Conservation (phyloP, 78 protist genomes). For the Dictyostelium intermedium region DNA sequence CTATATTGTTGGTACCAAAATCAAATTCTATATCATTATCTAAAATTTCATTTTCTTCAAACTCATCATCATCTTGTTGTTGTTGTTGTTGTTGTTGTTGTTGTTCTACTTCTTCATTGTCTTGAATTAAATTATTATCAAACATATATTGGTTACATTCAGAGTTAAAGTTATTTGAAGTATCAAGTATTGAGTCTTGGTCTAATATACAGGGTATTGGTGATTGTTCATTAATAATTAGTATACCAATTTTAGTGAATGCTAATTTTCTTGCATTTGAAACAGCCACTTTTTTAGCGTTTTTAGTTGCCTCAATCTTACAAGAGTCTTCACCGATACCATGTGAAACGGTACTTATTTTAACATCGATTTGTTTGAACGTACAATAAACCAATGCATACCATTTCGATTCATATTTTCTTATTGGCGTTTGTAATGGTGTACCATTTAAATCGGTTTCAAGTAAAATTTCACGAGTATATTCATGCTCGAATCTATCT, state of each 20-base stretch:
- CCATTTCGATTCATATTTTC: not conserved
- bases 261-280: conserved; percentile 6
- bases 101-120: not conserved
- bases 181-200: not conserved
- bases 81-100: not conserved
- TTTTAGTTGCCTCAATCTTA: not conserved
- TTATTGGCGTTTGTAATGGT: not conserved
- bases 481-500: not conserved
- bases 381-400: not conserved
- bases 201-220: not conserved
- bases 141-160: not conserved
- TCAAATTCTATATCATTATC: not conserved
- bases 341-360: not conserved
- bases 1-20: not conserved
- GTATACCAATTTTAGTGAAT: conserved; percentile 17
- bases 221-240: not conserved
- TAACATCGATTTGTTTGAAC: not conserved
- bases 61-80: too few relatives aligned
- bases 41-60: not conserved
- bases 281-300: conserved; percentile 8
- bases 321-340: not conserved
- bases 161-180: not conserved
- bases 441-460: not conserved
- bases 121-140: not conserved
- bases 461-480: not conserved